Evolutionary conservation across 495 filamentous ascomycete genomes (phyloP).

Genomic region (Xylaria sp.): DNA sequence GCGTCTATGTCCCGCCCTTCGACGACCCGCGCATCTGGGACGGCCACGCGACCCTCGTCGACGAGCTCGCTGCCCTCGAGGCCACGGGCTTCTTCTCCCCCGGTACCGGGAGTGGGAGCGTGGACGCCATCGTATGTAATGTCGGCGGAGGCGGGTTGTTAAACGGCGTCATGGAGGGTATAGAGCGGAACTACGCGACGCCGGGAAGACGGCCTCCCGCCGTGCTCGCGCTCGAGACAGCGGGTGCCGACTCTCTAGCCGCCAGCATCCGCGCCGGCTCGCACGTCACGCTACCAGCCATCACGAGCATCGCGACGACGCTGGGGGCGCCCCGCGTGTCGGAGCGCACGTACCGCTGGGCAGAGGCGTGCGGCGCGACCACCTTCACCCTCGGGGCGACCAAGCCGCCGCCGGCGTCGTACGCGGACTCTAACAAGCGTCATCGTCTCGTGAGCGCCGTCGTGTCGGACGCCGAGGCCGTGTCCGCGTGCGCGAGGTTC

Average conservation of each 20-base stretch:
- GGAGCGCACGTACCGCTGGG: conserved; percentile 72
- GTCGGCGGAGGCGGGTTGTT: conserved; percentile 92
- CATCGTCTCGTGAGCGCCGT: conserved; percentile 71
- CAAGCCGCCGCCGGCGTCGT: background rate
- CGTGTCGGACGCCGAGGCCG: conserved; percentile 81
- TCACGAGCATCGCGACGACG: conserved; percentile 81
- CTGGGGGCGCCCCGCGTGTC: conserved; percentile 80
- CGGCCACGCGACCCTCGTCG: conserved; percentile 74
- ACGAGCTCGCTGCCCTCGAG: conserved; percentile 66
- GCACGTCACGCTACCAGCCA: conserved; percentile 70
- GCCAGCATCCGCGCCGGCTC: conserved; percentile 64
- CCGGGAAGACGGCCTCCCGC: conserved; percentile 43
- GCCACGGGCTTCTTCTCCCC: conserved; percentile 42
- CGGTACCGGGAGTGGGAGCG: conserved; percentile 37
- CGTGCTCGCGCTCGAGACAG: conserved; percentile 83
- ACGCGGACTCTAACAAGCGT: background rate
- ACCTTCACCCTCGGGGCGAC: conserved; percentile 31
- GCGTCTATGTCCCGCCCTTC: conserved; percentile 91
- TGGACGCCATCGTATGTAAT: conserved; percentile 79
- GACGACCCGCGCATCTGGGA: conserved; percentile 87
- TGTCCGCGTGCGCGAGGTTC: conserved; percentile 73
- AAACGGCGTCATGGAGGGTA: conserved; percentile 76
- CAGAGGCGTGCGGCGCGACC: conserved; percentile 26
- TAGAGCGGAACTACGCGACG: conserved; percentile 58
- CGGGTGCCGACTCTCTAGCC: conserved; percentile 76